phyloP scores from a whole-genome alignment of 257 asterid species.

The Handroanthus guayacan region DNA sequence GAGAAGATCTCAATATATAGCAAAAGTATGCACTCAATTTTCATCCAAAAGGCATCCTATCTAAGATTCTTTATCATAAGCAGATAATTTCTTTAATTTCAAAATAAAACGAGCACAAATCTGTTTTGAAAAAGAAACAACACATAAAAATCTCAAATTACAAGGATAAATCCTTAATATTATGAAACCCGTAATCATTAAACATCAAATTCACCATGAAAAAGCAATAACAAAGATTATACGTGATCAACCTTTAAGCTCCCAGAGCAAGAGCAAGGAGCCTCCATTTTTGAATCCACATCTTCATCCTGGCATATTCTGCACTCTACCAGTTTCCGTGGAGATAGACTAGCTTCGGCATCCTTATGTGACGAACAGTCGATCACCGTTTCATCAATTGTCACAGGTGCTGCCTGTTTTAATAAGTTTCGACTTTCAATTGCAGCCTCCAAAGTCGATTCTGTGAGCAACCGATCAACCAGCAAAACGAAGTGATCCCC shows the following conservation, averaged over 20 bases:
- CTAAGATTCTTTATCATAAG: background rate
- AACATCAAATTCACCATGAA: constrained; percentile 2
- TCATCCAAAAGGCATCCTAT: background rate
- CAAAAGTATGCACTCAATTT: background rate
- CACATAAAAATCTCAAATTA: background rate
- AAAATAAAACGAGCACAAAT: background rate
- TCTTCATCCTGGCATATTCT: constrained; percentile 98
- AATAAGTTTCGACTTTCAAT: constrained; percentile 63
- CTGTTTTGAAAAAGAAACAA: background rate
- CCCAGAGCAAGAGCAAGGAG: constrained; percentile 97
- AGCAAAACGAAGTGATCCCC: constrained; percentile 97
- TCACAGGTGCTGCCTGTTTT: constrained; percentile 44
- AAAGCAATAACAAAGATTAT: background rate
- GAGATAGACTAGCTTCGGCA: constrained; percentile 52
- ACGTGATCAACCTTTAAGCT: constrained; percentile 80
- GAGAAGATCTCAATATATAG: background rate
- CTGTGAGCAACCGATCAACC: constrained; percentile 95
- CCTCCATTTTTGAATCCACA: constrained; percentile 79
- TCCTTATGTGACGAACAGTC: constrained; percentile 47
- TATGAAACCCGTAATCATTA: background rate
- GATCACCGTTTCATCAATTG: constrained; percentile 38
- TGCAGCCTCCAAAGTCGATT: constrained; percentile 94
- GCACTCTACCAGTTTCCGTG: constrained; percentile 83
- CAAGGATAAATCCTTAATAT: background rate
- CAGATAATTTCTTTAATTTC: background rate